These are phyloP conservation scores for Trypanosoma avium DNA, from an alignment of 208 protist genomes.

Conservation along the genomic window DNA sequence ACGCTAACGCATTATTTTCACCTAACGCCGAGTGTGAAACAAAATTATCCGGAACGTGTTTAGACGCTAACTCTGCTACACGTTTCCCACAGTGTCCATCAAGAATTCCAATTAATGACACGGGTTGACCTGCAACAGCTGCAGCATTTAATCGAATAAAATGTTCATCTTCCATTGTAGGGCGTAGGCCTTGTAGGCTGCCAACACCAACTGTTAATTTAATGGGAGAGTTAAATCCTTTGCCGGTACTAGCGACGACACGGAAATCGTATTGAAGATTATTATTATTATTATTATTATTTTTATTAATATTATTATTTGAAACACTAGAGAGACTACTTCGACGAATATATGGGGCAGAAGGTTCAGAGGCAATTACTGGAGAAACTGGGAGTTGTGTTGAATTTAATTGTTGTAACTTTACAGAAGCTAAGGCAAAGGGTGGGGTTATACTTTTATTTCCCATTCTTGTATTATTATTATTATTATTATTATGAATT, in stretches of 20 bases:
- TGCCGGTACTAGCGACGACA: constrained; percentile 75
- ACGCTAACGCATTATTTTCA: constrained; percentile 71
- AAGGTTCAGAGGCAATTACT: not conserved
- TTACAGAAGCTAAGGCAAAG: constrained; percentile 24
- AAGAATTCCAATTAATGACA: constrained; percentile 65
- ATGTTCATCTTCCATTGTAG: constrained; percentile 86
- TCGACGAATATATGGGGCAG: not conserved
- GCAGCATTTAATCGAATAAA: constrained; percentile 48
- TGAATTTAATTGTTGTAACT: constrained; percentile 16
- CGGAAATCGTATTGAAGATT: constrained; percentile 60
- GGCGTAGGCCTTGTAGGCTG: constrained; percentile 67
- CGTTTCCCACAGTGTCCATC: constrained; percentile 84
- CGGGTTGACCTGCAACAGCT: constrained; percentile 48
- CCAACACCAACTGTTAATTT: constrained; percentile 53
- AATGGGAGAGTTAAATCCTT: constrained; percentile 42
- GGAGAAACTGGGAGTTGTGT: not conserved
- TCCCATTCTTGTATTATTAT: too few relatives aligned
- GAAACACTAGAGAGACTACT: not conserved
- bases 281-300: constrained; percentile 3
- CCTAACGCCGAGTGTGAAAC: constrained; percentile 55
- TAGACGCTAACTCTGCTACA: constrained; percentile 61
- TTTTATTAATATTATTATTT: constrained; percentile 4
- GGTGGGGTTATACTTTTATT: not conserved
- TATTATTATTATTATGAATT: too few relatives aligned
- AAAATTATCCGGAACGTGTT: constrained; percentile 64